phyloP scores from a whole-genome alignment of 2,329 filamentous ascomycete genomes.

The Trichoderma pleuroti region DNA sequence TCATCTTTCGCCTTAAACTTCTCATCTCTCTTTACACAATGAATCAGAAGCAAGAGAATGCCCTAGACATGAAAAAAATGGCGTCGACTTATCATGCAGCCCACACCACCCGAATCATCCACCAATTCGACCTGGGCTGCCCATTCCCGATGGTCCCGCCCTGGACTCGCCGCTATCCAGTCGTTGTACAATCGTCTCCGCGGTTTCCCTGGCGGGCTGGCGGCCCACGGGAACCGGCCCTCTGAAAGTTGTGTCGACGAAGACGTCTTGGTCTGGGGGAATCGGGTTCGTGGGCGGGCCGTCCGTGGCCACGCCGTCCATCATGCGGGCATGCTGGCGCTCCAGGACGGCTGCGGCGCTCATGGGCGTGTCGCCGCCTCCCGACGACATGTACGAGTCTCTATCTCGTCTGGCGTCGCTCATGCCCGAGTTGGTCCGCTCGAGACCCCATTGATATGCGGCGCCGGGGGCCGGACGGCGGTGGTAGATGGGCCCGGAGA shows the following conservation, averaged over 20 bases:
- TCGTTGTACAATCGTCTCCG: slow-evolving; percentile 61
- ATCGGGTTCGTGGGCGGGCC: slow-evolving; percentile 44
- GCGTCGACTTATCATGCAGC: background rate
- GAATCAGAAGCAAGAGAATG: background rate
- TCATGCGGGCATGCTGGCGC: slow-evolving; percentile 59
- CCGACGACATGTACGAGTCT: slow-evolving; percentile 31
- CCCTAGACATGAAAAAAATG: background rate
- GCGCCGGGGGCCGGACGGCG: slow-evolving; percentile 44
- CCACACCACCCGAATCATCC: background rate
- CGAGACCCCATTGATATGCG: slow-evolving; percentile 43
- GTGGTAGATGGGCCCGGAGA: slow-evolving; percentile 72
- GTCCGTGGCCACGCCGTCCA: slow-evolving; percentile 63
- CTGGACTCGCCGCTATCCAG: slow-evolving; percentile 50
- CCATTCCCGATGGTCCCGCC: slow-evolving; percentile 37
- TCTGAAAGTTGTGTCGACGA: slow-evolving; percentile 62
- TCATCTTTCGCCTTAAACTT: too few relatives aligned
- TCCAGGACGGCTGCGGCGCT: slow-evolving; percentile 49
- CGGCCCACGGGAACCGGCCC: slow-evolving; percentile 48
- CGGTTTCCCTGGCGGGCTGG: slow-evolving; percentile 47
- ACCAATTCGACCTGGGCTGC: slow-evolving; percentile 41
- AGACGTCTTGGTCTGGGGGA: slow-evolving; percentile 48
- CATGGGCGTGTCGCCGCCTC: slow-evolving; percentile 41
- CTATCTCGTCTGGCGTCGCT: slow-evolving; percentile 44
- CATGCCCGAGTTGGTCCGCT: slow-evolving; percentile 51
- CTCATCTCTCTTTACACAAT: background rate